phyloP scores from a whole-genome alignment of 805 yeast genomes.

The Clavispora carvajalis region DNA sequence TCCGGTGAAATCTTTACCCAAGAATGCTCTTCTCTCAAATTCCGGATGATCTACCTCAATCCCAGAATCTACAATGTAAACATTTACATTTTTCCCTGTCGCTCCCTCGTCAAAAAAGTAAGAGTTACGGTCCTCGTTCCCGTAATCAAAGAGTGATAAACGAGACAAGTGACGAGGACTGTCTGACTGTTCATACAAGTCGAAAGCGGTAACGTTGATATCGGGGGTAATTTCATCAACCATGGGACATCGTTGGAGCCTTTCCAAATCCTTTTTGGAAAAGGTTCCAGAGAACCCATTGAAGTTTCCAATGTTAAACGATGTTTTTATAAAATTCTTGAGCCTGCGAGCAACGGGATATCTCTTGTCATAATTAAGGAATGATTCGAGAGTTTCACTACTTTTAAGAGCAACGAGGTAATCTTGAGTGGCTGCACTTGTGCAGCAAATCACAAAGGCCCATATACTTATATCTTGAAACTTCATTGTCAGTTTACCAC shows the following conservation, averaged over 20 bases:
- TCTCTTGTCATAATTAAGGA: slow-evolving; percentile 41
- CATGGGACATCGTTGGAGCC: slow-evolving; percentile 52
- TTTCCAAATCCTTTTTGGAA: slow-evolving; percentile 40
- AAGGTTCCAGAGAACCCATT: slow-evolving; percentile 66
- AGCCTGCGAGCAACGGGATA: slow-evolving; percentile 35
- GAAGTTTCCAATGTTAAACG: slow-evolving; percentile 64
- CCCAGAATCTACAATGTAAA: slow-evolving; percentile 16
- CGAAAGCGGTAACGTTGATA: slow-evolving; percentile 52
- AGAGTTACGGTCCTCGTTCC: slow-evolving; percentile 14
- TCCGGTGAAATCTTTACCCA: slow-evolving; percentile 12
- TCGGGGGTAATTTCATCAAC: slow-evolving; percentile 71
- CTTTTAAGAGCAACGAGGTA: slow-evolving; percentile 51
- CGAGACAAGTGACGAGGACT: slow-evolving; percentile 68
- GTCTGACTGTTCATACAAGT: slow-evolving; percentile 32
- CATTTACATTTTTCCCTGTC: slow-evolving; percentile 37
- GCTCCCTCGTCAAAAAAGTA: slow-evolving; percentile 45
- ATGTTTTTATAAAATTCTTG: slow-evolving; percentile 42
- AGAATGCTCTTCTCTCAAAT: slow-evolving; percentile 10
- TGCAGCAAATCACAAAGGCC: background rate
- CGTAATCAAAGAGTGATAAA: slow-evolving; percentile 45
- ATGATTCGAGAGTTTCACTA: slow-evolving; percentile 43
- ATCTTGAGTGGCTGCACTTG: slow-evolving; percentile 2
- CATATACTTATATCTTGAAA: background rate
- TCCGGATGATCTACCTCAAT: slow-evolving; percentile 9
- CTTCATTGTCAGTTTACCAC: background rate